phyloP scores from a whole-genome alignment of 1,139 yeast genomes.

The Kurtzmaniella quercitrusa region DNA sequence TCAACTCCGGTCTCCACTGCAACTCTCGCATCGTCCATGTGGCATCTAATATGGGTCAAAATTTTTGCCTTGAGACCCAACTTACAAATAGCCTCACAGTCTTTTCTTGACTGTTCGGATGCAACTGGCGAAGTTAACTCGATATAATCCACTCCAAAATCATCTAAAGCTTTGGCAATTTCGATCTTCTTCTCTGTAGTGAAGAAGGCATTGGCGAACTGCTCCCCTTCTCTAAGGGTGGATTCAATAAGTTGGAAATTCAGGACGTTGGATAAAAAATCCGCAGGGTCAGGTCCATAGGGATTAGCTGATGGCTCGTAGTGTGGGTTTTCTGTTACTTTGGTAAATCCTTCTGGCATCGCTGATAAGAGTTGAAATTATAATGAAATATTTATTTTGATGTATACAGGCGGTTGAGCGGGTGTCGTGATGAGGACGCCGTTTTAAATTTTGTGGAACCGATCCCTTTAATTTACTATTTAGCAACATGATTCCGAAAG shows the following conservation, averaged over 20 bases:
- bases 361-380: constrained; percentile 10
- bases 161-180: constrained; percentile 56
- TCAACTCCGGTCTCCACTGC: constrained; percentile 61
- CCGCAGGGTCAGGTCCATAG: constrained; percentile 59
- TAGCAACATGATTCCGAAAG: no score
- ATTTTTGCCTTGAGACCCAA: constrained; percentile 52
- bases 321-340: constrained; percentile 28
- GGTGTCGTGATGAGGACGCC: no score
- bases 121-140: constrained; percentile 60
- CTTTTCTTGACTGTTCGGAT: constrained; percentile 51
- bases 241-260: constrained; percentile 52
- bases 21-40: constrained; percentile 56
- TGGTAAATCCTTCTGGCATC: constrained; percentile 27
- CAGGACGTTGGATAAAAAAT: constrained; percentile 50
- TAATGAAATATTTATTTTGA: neutral
- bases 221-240: constrained; percentile 59
- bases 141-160: constrained; percentile 57
- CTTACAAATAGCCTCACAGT: constrained; percentile 57
- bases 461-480: no score
- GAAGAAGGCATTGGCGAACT: constrained; percentile 57
- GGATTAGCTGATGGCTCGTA: constrained; percentile 33
- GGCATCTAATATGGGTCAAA: constrained; percentile 56
- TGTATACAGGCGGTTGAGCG: neutral
- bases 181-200: constrained; percentile 50
- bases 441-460: no score